Evolutionary conservation across 2,329 filamentous ascomycete species (phyloP), one percentile per base, ranked within the genome.

Genomic region (Pseudofabraea citricarpa): DNA sequence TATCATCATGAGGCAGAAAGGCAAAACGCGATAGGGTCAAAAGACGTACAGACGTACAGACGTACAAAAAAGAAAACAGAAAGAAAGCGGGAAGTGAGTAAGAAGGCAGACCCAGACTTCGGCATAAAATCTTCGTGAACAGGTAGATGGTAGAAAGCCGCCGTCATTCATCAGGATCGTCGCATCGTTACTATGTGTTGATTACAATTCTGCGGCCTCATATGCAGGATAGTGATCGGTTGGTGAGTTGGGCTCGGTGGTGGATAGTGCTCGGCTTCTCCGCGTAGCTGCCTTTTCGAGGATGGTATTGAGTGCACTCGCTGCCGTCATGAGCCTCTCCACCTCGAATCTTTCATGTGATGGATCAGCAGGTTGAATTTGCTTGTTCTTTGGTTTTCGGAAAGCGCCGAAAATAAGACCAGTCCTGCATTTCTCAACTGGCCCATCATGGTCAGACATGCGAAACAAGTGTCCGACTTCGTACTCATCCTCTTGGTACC

Each of bases 141-240:
- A n/a, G n/a, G n/a, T n/a, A n/a, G n/a, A n/a, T n/a, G n/a, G n/a
- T n/a, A n/a, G n/a, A n/a, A n/a, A n/a, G n/a, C n/a, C n/a, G n/a
- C n/a, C n/a, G n/a, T n/a, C n/a, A n/a, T n/a, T n/a, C n/a, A n/a
- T n/a, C n/a, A n/a, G n/a, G n/a, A n/a, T n/a, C n/a, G n/a, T n/a
- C n/a, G n/a, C n/a, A n/a, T n/a, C n/a, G n/a, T n/a, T n/a, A n/a
- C n/a, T n/a, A n/a, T n/a, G n/a, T n/a, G n/a, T n/a, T n/a, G n/a
- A n/a, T n/a, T n/a, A n/a, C n/a, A n/a, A n/a, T 1, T 78, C 75
- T 2, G 73, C 73, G 12, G 77, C 62, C 12, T 52, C 49, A 37
- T 49, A 47, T 19, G 49, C 45, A 21, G 39, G 43, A 37, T 38
- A 46, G 19, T 24, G n/a, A 6, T 44, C 16, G 39, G 43, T 33